Base-by-base conservation (phyloP, 2,329 filamentous ascomycete genomes). In the Fusarium algeriense region DNA sequence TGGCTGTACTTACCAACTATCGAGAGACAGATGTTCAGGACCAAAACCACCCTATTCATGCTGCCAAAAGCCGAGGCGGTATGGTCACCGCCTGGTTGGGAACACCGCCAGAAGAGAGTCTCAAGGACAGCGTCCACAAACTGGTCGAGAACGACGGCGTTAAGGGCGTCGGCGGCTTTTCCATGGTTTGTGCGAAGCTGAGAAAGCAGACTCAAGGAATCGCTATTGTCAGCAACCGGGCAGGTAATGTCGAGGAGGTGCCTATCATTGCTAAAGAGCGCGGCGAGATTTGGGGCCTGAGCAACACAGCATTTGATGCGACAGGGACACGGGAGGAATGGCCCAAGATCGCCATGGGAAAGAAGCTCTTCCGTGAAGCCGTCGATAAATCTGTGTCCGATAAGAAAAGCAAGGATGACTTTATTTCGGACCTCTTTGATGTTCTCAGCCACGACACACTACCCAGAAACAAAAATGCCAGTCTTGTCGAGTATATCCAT, bases 1-100 rank as follows among this genome's bases (percentile, higher is more conserved):
- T 92, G 59, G 89, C 90, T 12, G 86, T 91, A 15, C 83, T 92
- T 64, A 92, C 90, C 60, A 92, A 92, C 80, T 92, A 89, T 76
- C 86, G 89, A 63, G 90, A 92, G 80, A 83, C 81, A 28, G 80
- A 83, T 59, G 75, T 82, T 26, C 77, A 85, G 61, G 86, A 89
- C 75, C 81, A 82, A 6, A 81, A 82, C 19, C 86, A 88, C 69
- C 86, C 87, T 6, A 80, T 91, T 35, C 81, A 84, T 76, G 88
- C 85, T 20, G 80, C 83, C 66, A 86, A 85, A 74, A 91, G 88
- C 77, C 85, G 90, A 58, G 90, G 90, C 54, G 86, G 84, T 52
- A 89, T 92, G 84, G 89, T 90, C 34, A 91, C 86, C 15, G 85
- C 87, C 2, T 91, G 89, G 89, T 79, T 91, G 45, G 85, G 84